A percentile compares a stretch with the other conserved stretches of the same genome.
Conservation (phyloP, 306 rosid genomes). For the Echinosophora koreensis region DNA sequence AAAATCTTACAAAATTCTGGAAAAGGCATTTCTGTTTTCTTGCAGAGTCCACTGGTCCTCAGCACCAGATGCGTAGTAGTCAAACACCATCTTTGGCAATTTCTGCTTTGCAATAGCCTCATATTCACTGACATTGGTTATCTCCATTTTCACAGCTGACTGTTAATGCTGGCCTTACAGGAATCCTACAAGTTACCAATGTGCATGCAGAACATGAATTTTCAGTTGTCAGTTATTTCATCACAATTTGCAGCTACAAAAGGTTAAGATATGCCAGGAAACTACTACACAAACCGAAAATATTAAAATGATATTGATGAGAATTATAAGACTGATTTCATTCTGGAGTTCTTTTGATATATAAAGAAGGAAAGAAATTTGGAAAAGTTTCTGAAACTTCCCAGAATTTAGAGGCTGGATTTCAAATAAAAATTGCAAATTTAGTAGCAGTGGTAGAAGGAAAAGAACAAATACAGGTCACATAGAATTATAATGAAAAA, state of each 20-base stretch:
- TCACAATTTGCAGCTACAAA: neutral
- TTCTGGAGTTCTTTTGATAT: neutral
- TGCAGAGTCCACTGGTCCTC: conserved; percentile 83
- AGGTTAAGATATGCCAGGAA: neutral
- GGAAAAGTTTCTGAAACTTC: neutral
- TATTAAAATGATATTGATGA: neutral
- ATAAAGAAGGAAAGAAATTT: neutral
- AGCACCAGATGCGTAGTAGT: conserved; percentile 82
- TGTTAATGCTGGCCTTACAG: conserved; percentile 46
- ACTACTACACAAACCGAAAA: neutral
- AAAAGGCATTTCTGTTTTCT: conserved; percentile 76
- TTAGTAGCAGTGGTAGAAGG: neutral
- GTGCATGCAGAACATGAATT: neutral
- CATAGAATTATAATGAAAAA: neutral
- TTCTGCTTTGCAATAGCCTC: conserved; percentile 74
- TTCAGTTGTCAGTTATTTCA: conserved; percentile 25
- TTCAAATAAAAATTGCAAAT: conserved; percentile 10
- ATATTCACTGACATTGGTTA: conserved; percentile 73
- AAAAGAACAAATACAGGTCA: neutral
- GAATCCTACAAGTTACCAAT: conserved; percentile 34
- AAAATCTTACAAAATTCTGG: conserved; percentile 67
- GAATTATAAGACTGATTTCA: neutral
- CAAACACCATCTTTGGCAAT: conserved; percentile 74
- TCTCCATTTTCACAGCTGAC: conserved; percentile 58
- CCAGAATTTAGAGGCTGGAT: conserved; percentile 9